These are phyloP conservation scores for Perkinsus olseni DNA, from an alignment of 169 alveolate genomes.

Conservation along the genomic window DNA sequence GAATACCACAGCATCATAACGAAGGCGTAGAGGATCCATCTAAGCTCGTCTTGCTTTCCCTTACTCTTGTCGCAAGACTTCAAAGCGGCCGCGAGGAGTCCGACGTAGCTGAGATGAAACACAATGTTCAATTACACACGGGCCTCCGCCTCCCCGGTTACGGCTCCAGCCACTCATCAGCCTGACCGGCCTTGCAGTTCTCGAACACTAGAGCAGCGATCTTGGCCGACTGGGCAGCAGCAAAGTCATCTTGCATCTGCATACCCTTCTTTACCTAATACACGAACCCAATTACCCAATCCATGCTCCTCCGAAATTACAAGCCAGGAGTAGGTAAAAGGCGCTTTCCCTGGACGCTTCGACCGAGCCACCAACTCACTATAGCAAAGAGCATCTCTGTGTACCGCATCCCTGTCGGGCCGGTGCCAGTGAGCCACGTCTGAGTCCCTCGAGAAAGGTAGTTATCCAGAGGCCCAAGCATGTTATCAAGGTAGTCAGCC, in stretches of 20 bases:
- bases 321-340: neutral
- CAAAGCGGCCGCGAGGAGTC: neutral
- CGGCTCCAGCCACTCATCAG: neutral
- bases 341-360: neutral
- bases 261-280: neutral
- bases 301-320: too few relatives aligned
- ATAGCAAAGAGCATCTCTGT: neutral
- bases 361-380: neutral
- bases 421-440: neutral
- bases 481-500: neutral
- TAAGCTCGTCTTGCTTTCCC: neutral
- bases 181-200: neutral
- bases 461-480: neutral
- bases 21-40: neutral
- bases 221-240: neutral
- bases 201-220: neutral
- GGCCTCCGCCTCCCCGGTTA: neutral
- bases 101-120: neutral
- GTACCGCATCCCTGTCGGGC: neutral
- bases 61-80: neutral
- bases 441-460: neutral
- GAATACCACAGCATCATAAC: neutral
- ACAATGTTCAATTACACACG: too few relatives aligned
- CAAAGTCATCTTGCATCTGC: neutral
- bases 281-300: too few relatives aligned